Conservation (phyloP, 352 stramenopile species). For the Pythium insidiosum region DNA sequence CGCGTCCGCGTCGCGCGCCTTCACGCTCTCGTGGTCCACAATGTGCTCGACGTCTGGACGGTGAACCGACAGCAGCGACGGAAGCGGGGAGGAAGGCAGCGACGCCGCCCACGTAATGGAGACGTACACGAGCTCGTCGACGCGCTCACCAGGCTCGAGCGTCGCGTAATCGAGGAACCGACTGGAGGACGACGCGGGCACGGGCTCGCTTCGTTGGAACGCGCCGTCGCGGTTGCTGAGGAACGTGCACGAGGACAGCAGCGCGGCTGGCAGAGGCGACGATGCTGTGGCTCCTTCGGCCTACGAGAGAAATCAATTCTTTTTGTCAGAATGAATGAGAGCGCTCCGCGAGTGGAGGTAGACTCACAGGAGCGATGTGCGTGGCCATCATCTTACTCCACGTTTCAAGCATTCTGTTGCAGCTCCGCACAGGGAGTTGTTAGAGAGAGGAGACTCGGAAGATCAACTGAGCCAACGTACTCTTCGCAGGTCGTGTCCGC, state of each 20-base stretch:
- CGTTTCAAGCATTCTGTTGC: constrained; percentile 37
- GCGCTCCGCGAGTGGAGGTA: neutral
- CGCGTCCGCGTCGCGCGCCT: constrained; percentile 8
- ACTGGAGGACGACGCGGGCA: constrained; percentile 24
- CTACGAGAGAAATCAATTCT: no score
- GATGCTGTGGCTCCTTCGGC: no score
- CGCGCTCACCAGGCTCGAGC: constrained; percentile 25
- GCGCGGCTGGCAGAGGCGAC: no score
- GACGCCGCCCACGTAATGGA: constrained; percentile 42
- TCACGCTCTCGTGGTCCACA: constrained; percentile 43
- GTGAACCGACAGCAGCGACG: no score
- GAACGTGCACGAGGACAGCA: constrained; percentile 42
- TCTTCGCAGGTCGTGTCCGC: constrained; percentile 49
- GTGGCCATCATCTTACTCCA: constrained; percentile 40
- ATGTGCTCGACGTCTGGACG: constrained; percentile 47
- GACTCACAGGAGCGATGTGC: constrained; percentile 25
- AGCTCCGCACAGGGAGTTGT: neutral
- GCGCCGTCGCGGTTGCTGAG: constrained; percentile 48
- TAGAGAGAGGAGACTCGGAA: neutral
- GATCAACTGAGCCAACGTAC: constrained; percentile 12
- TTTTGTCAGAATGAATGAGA: no score
- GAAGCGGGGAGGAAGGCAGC: constrained; percentile 28
- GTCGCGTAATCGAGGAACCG: constrained; percentile 50
- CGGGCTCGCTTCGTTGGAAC: constrained; percentile 37
- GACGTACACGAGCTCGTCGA: constrained; percentile 42